These are phyloP conservation scores for Rhytidhysteron rufulum DNA, from an alignment of 2,329 filamentous ascomycete species.

Conservation along the genomic window DNA sequence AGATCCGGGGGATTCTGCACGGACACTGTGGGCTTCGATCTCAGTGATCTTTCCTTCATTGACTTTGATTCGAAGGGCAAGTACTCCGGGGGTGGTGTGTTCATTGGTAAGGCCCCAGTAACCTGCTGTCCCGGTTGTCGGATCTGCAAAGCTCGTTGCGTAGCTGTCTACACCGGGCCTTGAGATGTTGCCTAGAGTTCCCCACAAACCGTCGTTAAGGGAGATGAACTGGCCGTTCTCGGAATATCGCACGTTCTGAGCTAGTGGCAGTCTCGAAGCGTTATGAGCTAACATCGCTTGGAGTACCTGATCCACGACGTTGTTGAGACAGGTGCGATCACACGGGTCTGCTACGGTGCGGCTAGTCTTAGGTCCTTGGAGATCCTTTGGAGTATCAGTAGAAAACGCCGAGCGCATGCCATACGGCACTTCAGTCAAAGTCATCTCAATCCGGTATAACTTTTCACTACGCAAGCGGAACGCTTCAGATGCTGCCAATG, in stretches of 20 bases:
- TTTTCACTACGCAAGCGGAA: conserved; percentile 8
- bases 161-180: conserved; percentile 3
- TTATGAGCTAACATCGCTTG: conserved; percentile 4
- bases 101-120: conserved; percentile 8
- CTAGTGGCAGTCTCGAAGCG: conserved; percentile 6
- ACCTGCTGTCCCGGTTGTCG: conserved; percentile 2
- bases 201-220: conserved; percentile 8
- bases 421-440: conserved; percentile 9
- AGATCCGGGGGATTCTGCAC: conserved; percentile 5
- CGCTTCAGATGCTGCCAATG: conserved; percentile 6
- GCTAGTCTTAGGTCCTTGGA: not conserved
- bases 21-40: conserved; percentile 6
- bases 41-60: conserved; percentile 6
- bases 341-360: not conserved
- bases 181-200: conserved; percentile 2
- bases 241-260: conserved; percentile 4
- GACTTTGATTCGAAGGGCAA: conserved; percentile 8
- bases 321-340: conserved; percentile 4
- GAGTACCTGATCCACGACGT: conserved; percentile 5
- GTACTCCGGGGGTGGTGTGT: conserved; percentile 7
- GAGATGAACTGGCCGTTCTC: conserved; percentile 9
- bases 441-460: conserved; percentile 10
- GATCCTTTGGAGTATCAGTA: not conserved
- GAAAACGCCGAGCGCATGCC: conserved; percentile 6
- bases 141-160: conserved; percentile 4